A percentile compares a stretch with the other conserved stretches of the same genome.
Evolutionary conservation across 1,284 basidiomycete genomes (phyloP).

Genomic region (Ustanciosporium gigantosporum): DNA sequence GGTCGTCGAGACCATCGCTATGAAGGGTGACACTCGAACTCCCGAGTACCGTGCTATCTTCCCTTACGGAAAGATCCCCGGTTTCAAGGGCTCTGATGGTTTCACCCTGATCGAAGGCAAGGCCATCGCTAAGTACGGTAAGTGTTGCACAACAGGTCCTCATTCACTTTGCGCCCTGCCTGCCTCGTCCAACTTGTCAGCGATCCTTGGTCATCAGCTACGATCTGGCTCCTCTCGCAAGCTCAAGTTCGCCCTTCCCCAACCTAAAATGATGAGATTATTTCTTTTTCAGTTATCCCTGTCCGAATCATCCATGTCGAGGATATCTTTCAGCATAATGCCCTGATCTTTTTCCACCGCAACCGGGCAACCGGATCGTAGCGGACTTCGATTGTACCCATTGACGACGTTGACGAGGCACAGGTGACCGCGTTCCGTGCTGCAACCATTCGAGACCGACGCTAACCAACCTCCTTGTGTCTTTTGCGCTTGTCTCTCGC

Average conservation of each 20-base stretch:
- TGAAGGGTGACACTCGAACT: conserved; percentile 45
- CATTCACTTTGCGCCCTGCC: background rate
- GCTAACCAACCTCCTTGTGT: conserved; percentile 5
- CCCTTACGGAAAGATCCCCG: conserved; percentile 68
- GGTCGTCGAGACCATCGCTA: conserved; percentile 36
- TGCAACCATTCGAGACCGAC: background rate
- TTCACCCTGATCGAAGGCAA: conserved; percentile 77
- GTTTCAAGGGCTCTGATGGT: conserved; percentile 76
- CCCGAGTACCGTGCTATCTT: conserved; percentile 56
- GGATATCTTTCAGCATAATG: conserved; percentile 57
- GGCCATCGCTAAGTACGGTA: conserved; percentile 86
- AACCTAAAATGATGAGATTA: conserved; percentile 63
- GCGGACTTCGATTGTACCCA: too few species aligned
- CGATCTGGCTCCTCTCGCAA: too few species aligned
- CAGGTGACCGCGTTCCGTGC: too few species aligned
- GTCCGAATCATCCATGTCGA: conserved; percentile 67
- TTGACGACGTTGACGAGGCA: too few species aligned
- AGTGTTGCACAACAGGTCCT: conserved; percentile 63
- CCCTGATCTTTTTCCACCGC: background rate
- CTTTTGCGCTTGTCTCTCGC: background rate
- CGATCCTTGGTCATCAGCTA: too few species aligned
- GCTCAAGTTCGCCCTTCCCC: too few species aligned
- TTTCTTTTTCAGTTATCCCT: conserved; percentile 61
- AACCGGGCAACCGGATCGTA: too few species aligned
- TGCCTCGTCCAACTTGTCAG: too few species aligned